A percentile compares a stretch with the other conserved stretches of the same genome.
phyloP scores from a whole-genome alignment of 371 early-diverging fungal species.

The Nosema muscidifuracis region DNA sequence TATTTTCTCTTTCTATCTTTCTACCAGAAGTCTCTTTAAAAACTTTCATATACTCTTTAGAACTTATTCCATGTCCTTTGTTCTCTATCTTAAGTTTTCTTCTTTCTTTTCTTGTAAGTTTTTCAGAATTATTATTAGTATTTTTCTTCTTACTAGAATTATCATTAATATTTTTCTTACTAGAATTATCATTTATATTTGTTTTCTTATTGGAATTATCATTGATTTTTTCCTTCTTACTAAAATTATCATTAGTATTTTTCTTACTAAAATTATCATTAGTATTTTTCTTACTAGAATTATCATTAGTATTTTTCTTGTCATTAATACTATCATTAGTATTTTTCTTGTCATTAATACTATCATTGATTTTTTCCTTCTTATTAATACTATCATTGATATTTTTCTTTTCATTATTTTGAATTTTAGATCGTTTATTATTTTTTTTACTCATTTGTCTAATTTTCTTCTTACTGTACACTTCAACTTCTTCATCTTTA shows the following conservation, averaged over 20 bases:
- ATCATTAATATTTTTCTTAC: background rate
- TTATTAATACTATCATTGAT: background rate
- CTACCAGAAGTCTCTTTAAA: background rate
- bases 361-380: background rate
- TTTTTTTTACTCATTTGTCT: background rate
- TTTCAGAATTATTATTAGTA: background rate
- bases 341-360: background rate
- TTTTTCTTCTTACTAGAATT: background rate
- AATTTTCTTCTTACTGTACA: conserved; percentile 20
- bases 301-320: background rate
- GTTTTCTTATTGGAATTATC: background rate
- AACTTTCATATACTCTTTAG: conserved; percentile 13
- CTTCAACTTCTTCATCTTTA: conserved; percentile 2
- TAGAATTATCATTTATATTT: too few relatives aligned
- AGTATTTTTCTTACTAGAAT: background rate
- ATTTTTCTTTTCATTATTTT: background rate
- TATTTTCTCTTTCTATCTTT: background rate
- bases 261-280: background rate
- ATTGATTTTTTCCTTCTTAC: background rate
- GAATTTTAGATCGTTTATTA: background rate
- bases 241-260: background rate
- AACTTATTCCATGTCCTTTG: conserved; percentile 1
- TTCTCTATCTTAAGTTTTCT: background rate
- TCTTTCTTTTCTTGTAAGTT: conserved; percentile 18
- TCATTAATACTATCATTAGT: background rate